Evolutionary conservation across 768 basidiomycete species (phyloP).

Genomic region (Leucosporidium creatinivorum): DNA sequence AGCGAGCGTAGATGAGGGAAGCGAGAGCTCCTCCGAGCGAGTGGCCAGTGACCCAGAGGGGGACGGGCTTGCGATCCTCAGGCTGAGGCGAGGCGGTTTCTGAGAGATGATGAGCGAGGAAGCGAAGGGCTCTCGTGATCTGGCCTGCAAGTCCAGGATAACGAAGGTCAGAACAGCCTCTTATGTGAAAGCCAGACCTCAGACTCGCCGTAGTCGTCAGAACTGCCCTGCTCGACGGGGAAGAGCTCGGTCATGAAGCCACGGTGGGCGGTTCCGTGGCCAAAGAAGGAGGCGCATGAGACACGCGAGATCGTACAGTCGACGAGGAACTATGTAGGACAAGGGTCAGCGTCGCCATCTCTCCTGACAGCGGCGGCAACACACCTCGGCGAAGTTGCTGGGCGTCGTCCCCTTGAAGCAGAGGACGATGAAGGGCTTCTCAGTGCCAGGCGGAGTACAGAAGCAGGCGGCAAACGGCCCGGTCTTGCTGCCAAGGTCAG

Average conservation of each 20-base stretch:
- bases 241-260: conserved; percentile 21
- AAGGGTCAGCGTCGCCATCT: neutral
- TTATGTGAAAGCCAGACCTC: no score
- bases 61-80: no score
- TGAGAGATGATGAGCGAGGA: neutral
- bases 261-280: conserved; percentile 4
- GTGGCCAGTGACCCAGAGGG: conserved; percentile 22
- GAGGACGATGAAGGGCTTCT: no score
- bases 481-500: no score
- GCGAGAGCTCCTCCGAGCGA: conserved; percentile 19
- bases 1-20: conserved; percentile 16
- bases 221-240: neutral
- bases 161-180: no score
- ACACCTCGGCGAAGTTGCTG: conserved; percentile 10
- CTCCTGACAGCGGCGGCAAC: neutral
- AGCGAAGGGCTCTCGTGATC: no score
- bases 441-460: no score
- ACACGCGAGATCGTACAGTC: conserved; percentile 19
- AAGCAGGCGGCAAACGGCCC: no score
- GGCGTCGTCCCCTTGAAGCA: conserved; percentile 7
- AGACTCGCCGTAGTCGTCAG: conserved; percentile 12
- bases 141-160: no score
- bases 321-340: conserved; percentile 15
- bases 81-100: no score
- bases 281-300: conserved; percentile 13